Base-by-base conservation (phyloP, 2,329 filamentous ascomycete species). In the Tolypocladium ophioglossoides region DNA sequence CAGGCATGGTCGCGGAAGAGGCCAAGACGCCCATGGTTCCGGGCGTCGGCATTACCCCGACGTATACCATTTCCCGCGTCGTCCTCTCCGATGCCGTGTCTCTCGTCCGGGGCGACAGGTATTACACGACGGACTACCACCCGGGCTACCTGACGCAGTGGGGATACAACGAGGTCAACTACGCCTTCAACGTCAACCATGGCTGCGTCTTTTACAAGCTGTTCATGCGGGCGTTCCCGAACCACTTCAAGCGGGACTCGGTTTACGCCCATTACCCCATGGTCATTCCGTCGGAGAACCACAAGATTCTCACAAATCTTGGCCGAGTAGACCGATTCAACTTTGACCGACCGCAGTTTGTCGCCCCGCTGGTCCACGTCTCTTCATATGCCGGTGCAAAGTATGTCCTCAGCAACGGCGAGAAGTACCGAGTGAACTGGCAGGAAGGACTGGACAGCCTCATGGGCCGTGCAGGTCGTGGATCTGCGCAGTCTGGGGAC, bases 161-260 rank as follows among this genome's bases (percentile, higher is more conserved):
- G 89, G 89, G 89, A 22, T 92, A 82, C 72, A 82, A 83, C 53
- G 86, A 90, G 65, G 86, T 81, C 4, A 78, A 87, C 22, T 89
- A 85, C 54, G 87, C 95, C 61, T 71, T 84, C 24, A 82, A 79
- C 55, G 71, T 92, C 59, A 87, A 94, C 69, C 85, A 94, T 64
- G 89, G 90, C 49, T 90, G 86, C 61, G 82, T 91, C 14, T 88
- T 92, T 70, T 91, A 91, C 75, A 95, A 94, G 74, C 78, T 95
- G 38, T 86, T 91, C 66, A 74, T 89, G 38, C 80, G 86, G 6
- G 87, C 88, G 0, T 90, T 95, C 75, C 90, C 89, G 1, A 78
- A 87, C 59, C 86, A 90, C 71, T 92, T 91, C 77, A 82, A 81
- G 65, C 71, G 77, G 22, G 85, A 94, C 72, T 91, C 86, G 0